Conservation (phyloP, 257 asterid genomes). For the Ilex asprella region DNA sequence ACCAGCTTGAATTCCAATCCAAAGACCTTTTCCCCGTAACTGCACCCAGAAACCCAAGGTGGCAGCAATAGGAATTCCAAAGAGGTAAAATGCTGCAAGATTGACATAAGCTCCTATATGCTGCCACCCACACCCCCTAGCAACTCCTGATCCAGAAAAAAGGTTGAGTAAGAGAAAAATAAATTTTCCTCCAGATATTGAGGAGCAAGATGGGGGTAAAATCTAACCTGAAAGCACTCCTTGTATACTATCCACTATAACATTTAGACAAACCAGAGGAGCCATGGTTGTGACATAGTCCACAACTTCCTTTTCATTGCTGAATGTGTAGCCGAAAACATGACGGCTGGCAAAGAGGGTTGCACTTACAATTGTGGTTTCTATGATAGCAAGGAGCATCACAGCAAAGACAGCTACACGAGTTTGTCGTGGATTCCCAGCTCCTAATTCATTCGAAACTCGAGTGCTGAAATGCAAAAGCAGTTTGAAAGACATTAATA, state of each 20-base stretch:
- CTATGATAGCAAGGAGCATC: constrained; percentile 6
- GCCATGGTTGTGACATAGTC: constrained; percentile 11
- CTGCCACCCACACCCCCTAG: background rate
- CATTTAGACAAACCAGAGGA: constrained; percentile 17
- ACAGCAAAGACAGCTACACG: constrained; percentile 6
- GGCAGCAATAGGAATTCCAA: no score
- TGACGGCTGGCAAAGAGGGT: background rate
- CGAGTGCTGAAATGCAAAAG: constrained; percentile 12
- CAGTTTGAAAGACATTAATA: no score
- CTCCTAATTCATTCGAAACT: constrained; percentile 22
- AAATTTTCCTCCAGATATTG: no score
- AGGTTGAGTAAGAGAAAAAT: background rate
- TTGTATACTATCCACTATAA: constrained; percentile 15
- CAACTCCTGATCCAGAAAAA: background rate
- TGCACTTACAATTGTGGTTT: constrained; percentile 1
- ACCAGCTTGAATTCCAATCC: background rate
- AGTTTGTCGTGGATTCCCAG: constrained; percentile 15
- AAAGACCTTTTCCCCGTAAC: background rate
- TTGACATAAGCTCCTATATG: background rate
- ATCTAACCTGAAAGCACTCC: constrained; percentile 17
- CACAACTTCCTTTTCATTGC: constrained; percentile 22
- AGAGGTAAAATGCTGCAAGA: background rate
- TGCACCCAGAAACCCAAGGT: background rate
- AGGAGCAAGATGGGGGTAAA: background rate
- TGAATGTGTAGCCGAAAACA: constrained; percentile 20